phyloP scores from a whole-genome alignment of 202 grass and related monocot genomes.

The Bolboschoenoplectus hybrid region DNA sequence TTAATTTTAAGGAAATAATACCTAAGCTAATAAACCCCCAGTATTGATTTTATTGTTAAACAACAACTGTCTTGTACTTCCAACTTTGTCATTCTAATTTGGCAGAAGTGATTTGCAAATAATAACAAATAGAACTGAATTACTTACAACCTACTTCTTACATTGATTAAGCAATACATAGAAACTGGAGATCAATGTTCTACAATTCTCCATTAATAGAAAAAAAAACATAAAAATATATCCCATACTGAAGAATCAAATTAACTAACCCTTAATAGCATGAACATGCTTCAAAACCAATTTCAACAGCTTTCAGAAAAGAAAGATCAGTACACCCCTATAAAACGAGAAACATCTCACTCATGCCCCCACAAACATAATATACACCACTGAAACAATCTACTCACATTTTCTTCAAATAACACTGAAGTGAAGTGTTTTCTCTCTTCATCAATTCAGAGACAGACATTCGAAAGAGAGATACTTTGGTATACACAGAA shows the following conservation, averaged over 20 bases:
- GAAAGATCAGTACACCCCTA: neutral
- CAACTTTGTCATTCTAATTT: neutral
- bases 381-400: conserved; percentile 14
- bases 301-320: neutral
- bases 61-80: neutral
- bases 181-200: neutral
- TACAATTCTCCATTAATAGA: neutral
- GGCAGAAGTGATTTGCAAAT: neutral
- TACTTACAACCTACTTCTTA: neutral
- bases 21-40: neutral
- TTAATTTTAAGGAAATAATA: neutral
- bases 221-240: neutral
- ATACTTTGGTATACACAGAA: neutral
- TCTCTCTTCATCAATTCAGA: neutral
- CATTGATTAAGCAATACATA: neutral
- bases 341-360: neutral
- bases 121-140: neutral
- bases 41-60: neutral
- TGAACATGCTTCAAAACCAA: neutral
- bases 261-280: neutral
- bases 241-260: neutral
- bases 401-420: conserved; percentile 13
- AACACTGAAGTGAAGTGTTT: neutral
- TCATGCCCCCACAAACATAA: conserved; percentile 8
- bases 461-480: neutral